Evolutionary conservation across 371 early-diverging fungal species (phyloP), one percentile per base, ranked within the genome.

Genomic region (Rhizopus delemar): DNA sequence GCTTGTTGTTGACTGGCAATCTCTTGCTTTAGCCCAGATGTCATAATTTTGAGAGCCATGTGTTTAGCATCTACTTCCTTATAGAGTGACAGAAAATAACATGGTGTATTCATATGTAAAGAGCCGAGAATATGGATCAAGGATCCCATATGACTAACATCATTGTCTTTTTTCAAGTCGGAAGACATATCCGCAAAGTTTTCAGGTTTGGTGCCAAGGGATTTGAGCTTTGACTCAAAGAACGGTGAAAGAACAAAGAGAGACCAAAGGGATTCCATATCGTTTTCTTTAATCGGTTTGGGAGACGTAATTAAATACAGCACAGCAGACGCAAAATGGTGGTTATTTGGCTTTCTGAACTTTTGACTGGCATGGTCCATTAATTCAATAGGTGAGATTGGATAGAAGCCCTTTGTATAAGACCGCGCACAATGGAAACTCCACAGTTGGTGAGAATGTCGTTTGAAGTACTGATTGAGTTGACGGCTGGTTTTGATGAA

Each of bases 321-420:
- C 2, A 39, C 39, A 8, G 5, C n/a, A 22, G 39, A 52, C 9
- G 5, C 4, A 13, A 52, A 52, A 52, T 52, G 39, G 7, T 15
- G 39, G 16, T 38, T 52, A 9, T 52, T 28, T 5, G 33, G 5
- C 29, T 39, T 36, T n/a, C 39, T 52, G n/a, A 22, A 15, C 28
- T 52, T 52, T n/a, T 52, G 39, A 38, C 38, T 22, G 16, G 39
- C 53, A 52, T 39, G 29, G 39, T 39, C 28, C 15, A 52, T 36
- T 22, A 22, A 38, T 15, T 52, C 39, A 11, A 52, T 39, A 39
- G 53, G 28, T 52, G 39, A 52, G 3, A 52, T 52, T 8, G 41
- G 39, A 11, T 36, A 22, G 22, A 38, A 39, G 38, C 53, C 53
- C 39, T 39, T 5, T 4, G n/a, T 8, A 51, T 16, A 51, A 4